Base-by-base conservation (phyloP, 106 monocot genomes). In the Apostasia ramifera region DNA sequence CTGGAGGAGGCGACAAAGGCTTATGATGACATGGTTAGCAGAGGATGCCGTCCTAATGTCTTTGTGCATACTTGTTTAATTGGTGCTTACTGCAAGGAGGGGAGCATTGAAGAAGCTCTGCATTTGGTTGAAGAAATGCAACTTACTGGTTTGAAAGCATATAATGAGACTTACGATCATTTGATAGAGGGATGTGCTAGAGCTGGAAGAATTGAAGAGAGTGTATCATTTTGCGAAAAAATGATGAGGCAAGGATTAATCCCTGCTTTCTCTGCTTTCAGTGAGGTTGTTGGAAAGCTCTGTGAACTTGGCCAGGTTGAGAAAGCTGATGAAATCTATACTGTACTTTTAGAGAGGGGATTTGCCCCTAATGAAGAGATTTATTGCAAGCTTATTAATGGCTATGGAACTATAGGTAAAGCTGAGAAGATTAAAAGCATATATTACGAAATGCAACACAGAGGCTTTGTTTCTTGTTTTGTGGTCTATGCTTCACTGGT, bases 381-480 rank as follows among this genome's bases (percentile, higher is more conserved):
- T 4, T 92, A 97, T 70, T 70, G 59, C 45, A 72, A 71, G 8
- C 81, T 97, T 14, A 87, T 89, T 40, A 49, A 82, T 84, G 91
- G 92, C 11, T 97, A 76, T 69, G 86, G 84, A 5, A 77, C 50
- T 50, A 75, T 43, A 4, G 68, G 76, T 42, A 73, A 80, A 45
- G 68, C 43, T 39, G 58, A 83, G 59, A 79, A 77, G 40, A 53
- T 83, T 52, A 8, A 81, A 44, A 82, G 75, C 59, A 45, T 89
- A 10, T 92, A 85, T 57, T 80, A 86, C 76, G 94, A 94, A 70
- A 85, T 94, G 88, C 76, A 82, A 69, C 72, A 81, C 51, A 83
- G 68, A 68, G 85, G 83, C 3, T 41, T 81, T 69, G 57, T 49
- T 61, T 44, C 61, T 41, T 68, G 73, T 49, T n/a, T 53, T 7